Evolutionary conservation across 176 grass and related monocot genomes (phyloP), one percentile per base, ranked within the genome.

Genomic region (Thalia dealbata): DNA sequence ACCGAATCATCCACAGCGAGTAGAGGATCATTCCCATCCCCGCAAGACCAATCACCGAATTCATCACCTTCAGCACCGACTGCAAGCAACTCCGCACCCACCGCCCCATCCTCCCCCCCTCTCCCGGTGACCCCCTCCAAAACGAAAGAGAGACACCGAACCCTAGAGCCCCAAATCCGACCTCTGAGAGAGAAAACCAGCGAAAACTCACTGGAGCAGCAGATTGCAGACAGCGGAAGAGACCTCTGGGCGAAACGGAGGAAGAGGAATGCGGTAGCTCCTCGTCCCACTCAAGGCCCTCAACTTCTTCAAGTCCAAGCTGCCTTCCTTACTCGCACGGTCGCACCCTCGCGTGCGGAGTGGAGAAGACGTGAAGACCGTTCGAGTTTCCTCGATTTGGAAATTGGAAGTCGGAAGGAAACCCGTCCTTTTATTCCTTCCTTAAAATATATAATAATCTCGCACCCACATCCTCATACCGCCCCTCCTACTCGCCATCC

Each of bases 11-110:
- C 95, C 95, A 99, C 71, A 99, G 95, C 24, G 95, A 84, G 79
- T 95, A 91, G 59, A 99, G 95, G 76, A 99, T 99, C 85, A 99
- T 73, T 50, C 85, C 95, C 90, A 87, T 99, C 28, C 95, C 95
- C 69, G 88, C 83, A 30, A 99, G 79, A 42, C 95, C 95, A 35
- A 99, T 77, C 43, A 91, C 69, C 74, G 90, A 88, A 80, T 89
- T 99, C 64, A 86, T 64, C 78, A 84, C 64, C 87, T 95, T 99
- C 73, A 99, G 95, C 83, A 81, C 78, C 77, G 95, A 87, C 72
- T 91, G 88, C 81, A 93, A 66, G 75, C 76, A 87, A 82, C 81
- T 87, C 79, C 90, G 80, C 81, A 62, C 22, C 81, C 82, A 65
- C 70, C 81, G 78, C 67, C 81, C 77, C 81, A 89, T 78, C 83